Evolutionary conservation across 768 basidiomycete species (phyloP), one percentile per base, ranked within the genome.

Genomic region (Dentipellis sp.): DNA sequence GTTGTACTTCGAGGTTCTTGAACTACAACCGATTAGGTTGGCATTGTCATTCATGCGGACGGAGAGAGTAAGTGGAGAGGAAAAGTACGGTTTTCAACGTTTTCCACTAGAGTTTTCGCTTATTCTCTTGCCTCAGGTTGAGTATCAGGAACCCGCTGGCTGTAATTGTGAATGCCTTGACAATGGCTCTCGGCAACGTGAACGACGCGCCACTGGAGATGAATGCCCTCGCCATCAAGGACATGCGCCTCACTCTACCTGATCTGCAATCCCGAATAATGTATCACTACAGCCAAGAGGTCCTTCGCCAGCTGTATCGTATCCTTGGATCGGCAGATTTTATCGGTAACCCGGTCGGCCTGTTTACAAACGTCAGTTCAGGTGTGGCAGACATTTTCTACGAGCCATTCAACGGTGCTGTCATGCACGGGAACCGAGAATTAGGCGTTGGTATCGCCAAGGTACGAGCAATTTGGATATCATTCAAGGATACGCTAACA

Each of bases 321-420:
- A 90, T 99, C 46, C 78, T 99, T 12, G 95, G 97, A n/a, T 97
- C 94, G 5, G 97, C 94, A 0, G 95, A 98, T 71, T 95, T 98
- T 72, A 88, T 90, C 58, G 88, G 91, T 12, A 94, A 94, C 67
- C 95, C 95, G 4, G 94, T 98, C 47, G 97, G 97, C 10, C 78
- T 99, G 46, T 98, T 99, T 77, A 95, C 89, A 51, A 98, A 98
- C 66, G 94, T 99, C 66, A 95, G 92, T 66, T 97, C 94, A 29
- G 97, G 97, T 10, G 91, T 98, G 5, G 90, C 90, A 53, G 97
- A 99, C 68, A 94, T 98, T 62, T 98, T 99, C 76, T 97, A 98
- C 62, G 95, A 97, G 69, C 97, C 97, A 1, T 97, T 94, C 76
- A 87, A 94, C 56, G 94, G 94, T 36, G 89, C 94, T 34, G 88